Conservation (phyloP, 305 asterid species). For the Plantago coronopus region DNA sequence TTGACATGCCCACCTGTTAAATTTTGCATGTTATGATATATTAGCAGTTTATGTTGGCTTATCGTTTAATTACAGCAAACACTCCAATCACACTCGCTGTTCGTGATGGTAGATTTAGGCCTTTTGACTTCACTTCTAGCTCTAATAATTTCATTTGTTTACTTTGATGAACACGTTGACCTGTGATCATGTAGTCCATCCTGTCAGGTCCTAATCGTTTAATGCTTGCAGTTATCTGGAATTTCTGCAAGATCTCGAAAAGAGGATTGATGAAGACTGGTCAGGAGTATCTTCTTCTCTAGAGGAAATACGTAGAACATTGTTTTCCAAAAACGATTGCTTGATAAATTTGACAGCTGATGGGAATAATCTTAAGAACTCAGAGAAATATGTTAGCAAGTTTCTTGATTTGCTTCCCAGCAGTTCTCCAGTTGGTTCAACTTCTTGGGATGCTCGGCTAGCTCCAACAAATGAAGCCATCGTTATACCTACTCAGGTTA, state of each 20-base stretch:
- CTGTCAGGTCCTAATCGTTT: conserved; percentile 8
- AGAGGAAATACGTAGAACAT: conserved; percentile 79
- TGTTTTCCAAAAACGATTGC: conserved; percentile 77
- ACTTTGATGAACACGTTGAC: neutral
- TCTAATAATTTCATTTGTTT: neutral
- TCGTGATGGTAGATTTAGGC: too few species aligned
- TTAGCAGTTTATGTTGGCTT: too few species aligned
- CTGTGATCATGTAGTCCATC: conserved; percentile 3
- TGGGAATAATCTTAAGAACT: conserved; percentile 56
- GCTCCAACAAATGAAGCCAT: conserved; percentile 83
- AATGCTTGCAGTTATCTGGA: conserved; percentile 80
- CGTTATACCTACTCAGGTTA: conserved; percentile 94
- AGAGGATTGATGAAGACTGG: conserved; percentile 80
- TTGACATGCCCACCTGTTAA: conserved; percentile 24
- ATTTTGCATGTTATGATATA: conserved; percentile 3
- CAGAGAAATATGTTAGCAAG: conserved; percentile 65
- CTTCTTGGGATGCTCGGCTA: conserved; percentile 58
- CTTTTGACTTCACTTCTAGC: neutral
- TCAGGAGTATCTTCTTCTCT: conserved; percentile 74
- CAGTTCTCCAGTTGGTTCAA: conserved; percentile 47
- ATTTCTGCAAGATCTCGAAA: conserved; percentile 69
- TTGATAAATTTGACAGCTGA: conserved; percentile 84
- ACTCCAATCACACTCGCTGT: too few species aligned
- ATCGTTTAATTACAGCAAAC: too few species aligned
- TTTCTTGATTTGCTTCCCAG: conserved; percentile 90